Evolutionary conservation across 148 eudicot species (phyloP).

Genomic region (Spergularia bocconei): DNA sequence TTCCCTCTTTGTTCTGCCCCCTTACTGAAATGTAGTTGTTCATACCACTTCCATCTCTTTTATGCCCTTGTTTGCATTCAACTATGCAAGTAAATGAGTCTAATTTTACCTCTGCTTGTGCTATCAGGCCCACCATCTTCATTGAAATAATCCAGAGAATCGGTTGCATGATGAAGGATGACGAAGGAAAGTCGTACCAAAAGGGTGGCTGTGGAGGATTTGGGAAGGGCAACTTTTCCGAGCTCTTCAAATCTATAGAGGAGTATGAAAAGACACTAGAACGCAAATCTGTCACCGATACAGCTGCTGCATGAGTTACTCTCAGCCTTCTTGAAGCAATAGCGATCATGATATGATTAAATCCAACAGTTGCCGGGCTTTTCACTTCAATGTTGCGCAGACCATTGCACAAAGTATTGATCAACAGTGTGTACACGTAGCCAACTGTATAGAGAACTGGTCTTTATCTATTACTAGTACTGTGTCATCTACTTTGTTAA

Average conservation of each 20-base stretch:
- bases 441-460: too few relatives aligned
- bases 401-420: too few relatives aligned
- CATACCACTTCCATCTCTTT: not conserved
- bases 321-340: not conserved
- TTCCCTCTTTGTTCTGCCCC: too few relatives aligned
- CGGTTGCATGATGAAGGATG: slow-evolving; percentile 86
- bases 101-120: not conserved
- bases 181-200: slow-evolving; percentile 61
- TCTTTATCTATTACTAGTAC: too few relatives aligned
- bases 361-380: too few relatives aligned
- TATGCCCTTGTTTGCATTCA: not conserved
- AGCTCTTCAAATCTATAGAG: slow-evolving; percentile 93
- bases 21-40: too few relatives aligned
- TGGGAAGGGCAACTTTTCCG: slow-evolving; percentile 96
- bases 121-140: slow-evolving; percentile 85
- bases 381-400: too few relatives aligned
- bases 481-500: too few relatives aligned
- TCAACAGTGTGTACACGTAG: not conserved
- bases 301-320: slow-evolving; percentile 34
- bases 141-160: slow-evolving; percentile 90
- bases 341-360: not conserved
- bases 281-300: slow-evolving; percentile 39
- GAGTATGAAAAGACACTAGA: slow-evolving; percentile 96
- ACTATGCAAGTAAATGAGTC: not conserved
- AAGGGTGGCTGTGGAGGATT: slow-evolving; percentile 97